phyloP scores from a whole-genome alignment of 2,329 filamentous ascomycete genomes.

The Monilinia vaccinii-corymbosi region DNA sequence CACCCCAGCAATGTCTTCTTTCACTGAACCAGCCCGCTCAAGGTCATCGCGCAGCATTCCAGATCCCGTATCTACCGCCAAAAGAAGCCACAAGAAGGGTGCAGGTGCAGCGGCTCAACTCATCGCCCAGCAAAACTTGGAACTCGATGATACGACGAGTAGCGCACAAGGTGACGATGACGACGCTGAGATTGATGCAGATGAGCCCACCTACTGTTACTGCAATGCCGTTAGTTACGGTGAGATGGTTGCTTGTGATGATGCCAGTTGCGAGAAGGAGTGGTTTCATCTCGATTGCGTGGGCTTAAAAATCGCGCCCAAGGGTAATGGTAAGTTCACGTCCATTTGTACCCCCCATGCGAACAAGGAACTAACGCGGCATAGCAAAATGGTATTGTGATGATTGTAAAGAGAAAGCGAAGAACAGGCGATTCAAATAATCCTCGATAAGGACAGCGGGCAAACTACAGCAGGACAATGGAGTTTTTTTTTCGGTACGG shows the following conservation, averaged over 20 bases:
- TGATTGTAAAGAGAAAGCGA: constrained; percentile 27
- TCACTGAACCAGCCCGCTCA: constrained; percentile 46
- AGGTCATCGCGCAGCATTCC: constrained; percentile 41
- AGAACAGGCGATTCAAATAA: constrained; percentile 22
- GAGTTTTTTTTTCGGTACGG: constrained; percentile 7
- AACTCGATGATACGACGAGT: constrained; percentile 38
- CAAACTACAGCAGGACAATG: constrained; percentile 2
- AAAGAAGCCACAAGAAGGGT: constrained; percentile 52
- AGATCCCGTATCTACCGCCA: constrained; percentile 30
- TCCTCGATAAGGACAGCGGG: constrained; percentile 14
- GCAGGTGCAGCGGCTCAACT: constrained; percentile 31
- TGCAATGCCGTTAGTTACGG: constrained; percentile 74
- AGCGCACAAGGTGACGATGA: constrained; percentile 39
- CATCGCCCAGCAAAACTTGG: constrained; percentile 29
- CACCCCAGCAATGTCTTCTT: constrained; percentile 50
- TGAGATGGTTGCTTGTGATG: constrained; percentile 77
- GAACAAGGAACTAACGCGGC: not conserved
- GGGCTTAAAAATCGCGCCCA: constrained; percentile 69
- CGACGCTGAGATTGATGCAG: constrained; percentile 55
- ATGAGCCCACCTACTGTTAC: constrained; percentile 71
- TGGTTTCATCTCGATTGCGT: constrained; percentile 83
- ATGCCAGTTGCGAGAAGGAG: constrained; percentile 61
- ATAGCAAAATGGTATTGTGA: constrained; percentile 30
- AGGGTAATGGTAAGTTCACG: constrained; percentile 35
- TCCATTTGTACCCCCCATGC: not conserved